These are phyloP conservation scores for Sarcomyxa edulis DNA, from an alignment of 768 basidiomycete genomes.

Conservation along the genomic window DNA sequence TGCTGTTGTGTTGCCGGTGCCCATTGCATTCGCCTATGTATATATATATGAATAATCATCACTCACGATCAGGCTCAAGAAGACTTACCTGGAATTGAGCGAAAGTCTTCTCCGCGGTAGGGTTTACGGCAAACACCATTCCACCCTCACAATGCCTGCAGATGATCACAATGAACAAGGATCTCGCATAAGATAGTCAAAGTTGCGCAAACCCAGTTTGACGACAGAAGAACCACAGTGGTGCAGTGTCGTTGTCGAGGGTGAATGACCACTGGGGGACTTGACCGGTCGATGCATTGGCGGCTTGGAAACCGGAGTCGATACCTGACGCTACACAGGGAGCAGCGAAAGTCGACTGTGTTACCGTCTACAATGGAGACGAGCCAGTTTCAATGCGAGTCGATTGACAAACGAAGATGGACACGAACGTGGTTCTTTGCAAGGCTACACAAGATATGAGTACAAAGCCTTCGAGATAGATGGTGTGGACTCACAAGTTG, in stretches of 20 bases:
- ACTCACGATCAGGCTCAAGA: neutral
- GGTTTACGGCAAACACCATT: slow-evolving; percentile 44
- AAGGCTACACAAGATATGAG: slow-evolving; percentile 11
- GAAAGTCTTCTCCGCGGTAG: slow-evolving; percentile 30
- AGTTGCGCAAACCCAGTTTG: slow-evolving; percentile 18
- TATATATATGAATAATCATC: neutral
- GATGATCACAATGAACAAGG: slow-evolving; percentile 9
- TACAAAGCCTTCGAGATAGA: slow-evolving; percentile 3
- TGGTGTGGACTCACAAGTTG: slow-evolving; percentile 10
- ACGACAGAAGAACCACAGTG: slow-evolving; percentile 44
- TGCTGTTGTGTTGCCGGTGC: slow-evolving; percentile 7
- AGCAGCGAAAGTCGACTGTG: slow-evolving; percentile 38
- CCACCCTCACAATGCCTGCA: slow-evolving; percentile 25
- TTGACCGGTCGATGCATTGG: slow-evolving; percentile 17
- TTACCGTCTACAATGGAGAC: slow-evolving; percentile 27
- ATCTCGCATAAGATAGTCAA: neutral
- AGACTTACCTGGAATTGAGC: slow-evolving; percentile 25
- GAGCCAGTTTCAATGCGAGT: neutral
- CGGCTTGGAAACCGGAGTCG: slow-evolving; percentile 33
- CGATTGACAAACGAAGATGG: neutral
- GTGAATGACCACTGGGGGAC: slow-evolving; percentile 34
- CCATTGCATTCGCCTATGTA: slow-evolving; percentile 7
- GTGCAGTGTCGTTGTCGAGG: slow-evolving; percentile 26
- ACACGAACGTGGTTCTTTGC: slow-evolving; percentile 26
- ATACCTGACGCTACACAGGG: slow-evolving; percentile 35